Conservation (phyloP, 208 protist species). For the Wallacemonas collosoma region DNA sequence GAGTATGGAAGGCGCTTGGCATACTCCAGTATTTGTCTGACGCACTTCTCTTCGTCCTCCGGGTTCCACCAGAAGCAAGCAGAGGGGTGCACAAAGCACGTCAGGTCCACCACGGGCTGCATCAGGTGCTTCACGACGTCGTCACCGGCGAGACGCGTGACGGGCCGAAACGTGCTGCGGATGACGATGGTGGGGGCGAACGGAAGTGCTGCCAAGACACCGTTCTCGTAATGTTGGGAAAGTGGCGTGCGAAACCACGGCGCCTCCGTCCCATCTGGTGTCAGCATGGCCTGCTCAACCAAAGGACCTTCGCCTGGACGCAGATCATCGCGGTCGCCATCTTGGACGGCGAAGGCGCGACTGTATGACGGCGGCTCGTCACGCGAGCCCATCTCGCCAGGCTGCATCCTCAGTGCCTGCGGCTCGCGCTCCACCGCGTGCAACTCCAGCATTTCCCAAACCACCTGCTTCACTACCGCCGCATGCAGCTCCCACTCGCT, state of each 20-base stretch:
- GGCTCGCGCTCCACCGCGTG: constrained; percentile 70
- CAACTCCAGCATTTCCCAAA: constrained; percentile 87
- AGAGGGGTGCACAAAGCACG: constrained; percentile 73
- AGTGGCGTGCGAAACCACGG: constrained; percentile 83
- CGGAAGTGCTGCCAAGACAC: constrained; percentile 67
- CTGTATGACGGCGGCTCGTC: constrained; percentile 65
- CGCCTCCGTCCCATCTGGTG: constrained; percentile 41
- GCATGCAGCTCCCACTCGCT: constrained; percentile 83
- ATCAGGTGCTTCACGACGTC: constrained; percentile 60
- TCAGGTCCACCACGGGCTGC: constrained; percentile 83
- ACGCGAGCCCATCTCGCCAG: constrained; percentile 73
- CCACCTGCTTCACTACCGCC: constrained; percentile 73
- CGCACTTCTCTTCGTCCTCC: constrained; percentile 71
- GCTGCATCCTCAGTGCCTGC: constrained; percentile 66
- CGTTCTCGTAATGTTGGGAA: constrained; percentile 57
- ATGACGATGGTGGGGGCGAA: constrained; percentile 84
- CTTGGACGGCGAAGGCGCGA: constrained; percentile 61
- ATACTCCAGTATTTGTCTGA: constrained; percentile 80
- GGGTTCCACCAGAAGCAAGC: constrained; percentile 86
- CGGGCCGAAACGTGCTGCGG: constrained; percentile 49
- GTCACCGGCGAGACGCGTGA: constrained; percentile 36
- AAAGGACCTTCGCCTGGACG: constrained; percentile 6
- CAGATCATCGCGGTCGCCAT: neutral
- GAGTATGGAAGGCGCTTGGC: constrained; percentile 84
- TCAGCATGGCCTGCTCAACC: constrained; percentile 74